Base-by-base conservation (phyloP, 495 filamentous ascomycete genomes). In the Penicillium coffeae region DNA sequence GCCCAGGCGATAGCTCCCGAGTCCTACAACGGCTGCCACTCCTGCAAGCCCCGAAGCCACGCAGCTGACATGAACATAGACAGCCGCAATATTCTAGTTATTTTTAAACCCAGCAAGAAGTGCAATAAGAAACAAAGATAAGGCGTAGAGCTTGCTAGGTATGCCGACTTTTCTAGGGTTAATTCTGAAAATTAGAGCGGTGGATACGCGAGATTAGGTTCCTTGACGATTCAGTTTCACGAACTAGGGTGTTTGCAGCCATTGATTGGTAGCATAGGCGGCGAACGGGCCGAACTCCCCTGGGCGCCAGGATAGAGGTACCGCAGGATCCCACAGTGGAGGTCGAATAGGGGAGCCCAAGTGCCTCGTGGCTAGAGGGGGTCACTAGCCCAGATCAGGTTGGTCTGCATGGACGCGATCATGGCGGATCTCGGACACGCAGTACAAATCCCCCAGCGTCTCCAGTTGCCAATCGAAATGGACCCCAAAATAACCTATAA, bases 161-260 rank as follows among this genome's bases (percentile, higher is more conserved):
- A n/a, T n/a, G n/a, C n/a, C n/a, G n/a, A n/a, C n/a, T n/a, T n/a
- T n/a, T n/a, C n/a, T n/a, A n/a, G n/a, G n/a, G n/a, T n/a, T n/a
- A n/a, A 30, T 30, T 10, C 25, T 10, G 25, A 10, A 10, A 30
- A 5, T 30, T 30, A 30, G 25, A 10, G 25, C 25, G 32, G 50
- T 54, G 54, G 45, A 36, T 41, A 33, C 35, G 16, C 18, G 53
- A 56, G 59, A 62, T 62, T 62, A 57, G 25, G 59, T 62, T 62
- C 42, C 50, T 52, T 48, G 39, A 21, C 37, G 56, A 48, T 27
- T 47, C 38, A 62, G 56, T 52, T 35, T 43, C 36, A 45, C 27
- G 39, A 47, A 18, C 41, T 14, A 13, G 34, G 20, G 36, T 9
- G 22, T n/a, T 48, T 55, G 12, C 25, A 1, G 10, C 15, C 9